Evolutionary conservation across 169 alveolate species (phyloP).

Genomic region (Plasmodium knowlesi): DNA sequence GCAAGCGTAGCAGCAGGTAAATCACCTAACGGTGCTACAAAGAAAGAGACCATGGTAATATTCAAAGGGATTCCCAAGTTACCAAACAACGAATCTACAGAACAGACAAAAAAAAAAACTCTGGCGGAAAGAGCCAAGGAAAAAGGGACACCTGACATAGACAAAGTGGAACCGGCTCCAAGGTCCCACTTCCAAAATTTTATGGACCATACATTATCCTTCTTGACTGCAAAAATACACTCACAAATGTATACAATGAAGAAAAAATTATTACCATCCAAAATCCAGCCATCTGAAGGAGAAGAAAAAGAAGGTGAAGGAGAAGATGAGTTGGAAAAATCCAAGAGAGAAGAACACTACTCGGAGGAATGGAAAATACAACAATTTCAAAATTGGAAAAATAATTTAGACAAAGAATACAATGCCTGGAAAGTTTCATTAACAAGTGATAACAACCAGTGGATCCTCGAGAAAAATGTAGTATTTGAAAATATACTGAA

Average conservation of each 20-base stretch:
- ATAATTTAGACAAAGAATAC: conserved; percentile 1
- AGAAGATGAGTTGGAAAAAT: not conserved
- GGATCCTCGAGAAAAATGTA: not conserved
- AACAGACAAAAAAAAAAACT: not conserved
- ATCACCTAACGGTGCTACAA: not conserved
- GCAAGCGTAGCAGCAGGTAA: not conserved
- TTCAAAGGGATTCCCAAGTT: not conserved
- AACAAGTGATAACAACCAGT: not conserved
- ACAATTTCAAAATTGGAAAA: not conserved
- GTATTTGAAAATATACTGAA: not conserved
- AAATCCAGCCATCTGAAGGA: not conserved
- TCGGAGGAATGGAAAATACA: conserved; percentile 10
- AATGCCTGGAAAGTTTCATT: not conserved
- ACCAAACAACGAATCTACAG: not conserved
- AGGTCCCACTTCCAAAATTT: not conserved
- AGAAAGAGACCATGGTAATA: not conserved
- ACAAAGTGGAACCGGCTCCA: not conserved
- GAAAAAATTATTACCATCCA: not conserved
- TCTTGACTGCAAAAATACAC: not conserved
- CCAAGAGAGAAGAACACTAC: not conserved
- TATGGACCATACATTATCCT: not conserved
- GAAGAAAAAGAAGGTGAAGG: not conserved
- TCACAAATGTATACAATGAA: not conserved
- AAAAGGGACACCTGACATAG: not conserved
- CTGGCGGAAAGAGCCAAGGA: not conserved